Conservation (phyloP, 371 early-diverging fungal species). For the Haplosporangium sp. region DNA sequence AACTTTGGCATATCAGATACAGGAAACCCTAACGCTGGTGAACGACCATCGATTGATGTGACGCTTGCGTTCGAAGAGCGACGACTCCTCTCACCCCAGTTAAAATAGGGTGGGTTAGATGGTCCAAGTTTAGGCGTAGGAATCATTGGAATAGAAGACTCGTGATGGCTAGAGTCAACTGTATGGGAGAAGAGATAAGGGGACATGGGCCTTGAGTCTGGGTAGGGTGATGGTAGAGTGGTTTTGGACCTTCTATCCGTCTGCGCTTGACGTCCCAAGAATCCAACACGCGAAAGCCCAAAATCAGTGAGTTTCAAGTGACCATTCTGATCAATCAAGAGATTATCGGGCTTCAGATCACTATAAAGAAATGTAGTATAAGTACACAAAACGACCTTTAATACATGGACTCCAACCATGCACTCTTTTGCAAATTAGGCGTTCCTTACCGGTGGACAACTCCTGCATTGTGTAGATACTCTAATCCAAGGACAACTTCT, state of each 20-base stretch:
- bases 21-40: slow-evolving; percentile 28
- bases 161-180: slow-evolving; percentile 28
- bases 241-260: slow-evolving; percentile 61
- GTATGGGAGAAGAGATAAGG: slow-evolving; percentile 49
- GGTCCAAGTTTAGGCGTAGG: slow-evolving; percentile 53
- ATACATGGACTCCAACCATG: not conserved
- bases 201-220: slow-evolving; percentile 50
- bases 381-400: not conserved
- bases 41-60: slow-evolving; percentile 35
- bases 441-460: slow-evolving; percentile 84
- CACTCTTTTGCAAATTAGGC: not conserved
- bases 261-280: slow-evolving; percentile 83
- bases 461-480: slow-evolving; percentile 88
- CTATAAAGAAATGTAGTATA: slow-evolving; percentile 32
- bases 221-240: slow-evolving; percentile 30
- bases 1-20: slow-evolving; percentile 43
- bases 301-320: slow-evolving; percentile 96
- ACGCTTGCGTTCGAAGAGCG: slow-evolving; percentile 52
- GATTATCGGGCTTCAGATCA: slow-evolving; percentile 92
- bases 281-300: slow-evolving; percentile 91
- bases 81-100: slow-evolving; percentile 51
- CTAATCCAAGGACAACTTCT: slow-evolving; percentile 93
- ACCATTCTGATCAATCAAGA: slow-evolving; percentile 91
- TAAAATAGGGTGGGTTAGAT: slow-evolving; percentile 46
- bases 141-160: slow-evolving; percentile 51